These are phyloP conservation scores for Solanum aculeatissimum DNA, from an alignment of 305 asterid species.

Conservation along the genomic window DNA sequence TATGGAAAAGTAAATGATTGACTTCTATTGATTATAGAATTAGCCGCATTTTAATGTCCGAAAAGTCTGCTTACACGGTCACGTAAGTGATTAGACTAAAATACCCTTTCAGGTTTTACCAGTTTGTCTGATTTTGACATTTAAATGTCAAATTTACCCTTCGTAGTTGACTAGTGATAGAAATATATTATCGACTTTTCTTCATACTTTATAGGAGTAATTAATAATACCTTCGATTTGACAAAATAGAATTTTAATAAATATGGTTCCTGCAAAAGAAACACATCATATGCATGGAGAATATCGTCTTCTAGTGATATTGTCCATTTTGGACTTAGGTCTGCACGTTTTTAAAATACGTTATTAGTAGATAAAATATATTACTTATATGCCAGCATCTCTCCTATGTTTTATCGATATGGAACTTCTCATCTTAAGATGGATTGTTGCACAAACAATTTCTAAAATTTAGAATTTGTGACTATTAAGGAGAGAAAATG, in stretches of 20 bases:
- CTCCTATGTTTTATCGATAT: no score
- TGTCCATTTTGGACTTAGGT: no score
- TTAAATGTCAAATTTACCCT: background rate
- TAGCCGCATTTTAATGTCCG: background rate
- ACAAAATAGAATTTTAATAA: background rate
- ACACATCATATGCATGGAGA: background rate
- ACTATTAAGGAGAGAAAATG: background rate
- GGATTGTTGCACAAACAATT: no score
- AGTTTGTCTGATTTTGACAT: background rate
- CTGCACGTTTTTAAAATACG: no score
- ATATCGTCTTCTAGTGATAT: no score
- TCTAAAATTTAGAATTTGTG: background rate
- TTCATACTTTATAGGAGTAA: background rate
- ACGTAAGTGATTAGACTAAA: background rate
- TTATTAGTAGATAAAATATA: no score
- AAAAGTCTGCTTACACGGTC: slow-evolving; percentile 1
- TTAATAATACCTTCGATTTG: background rate
- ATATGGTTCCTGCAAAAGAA: background rate
- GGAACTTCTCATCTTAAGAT: no score
- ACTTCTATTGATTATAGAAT: background rate
- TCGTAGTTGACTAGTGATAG: background rate
- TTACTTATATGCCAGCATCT: no score
- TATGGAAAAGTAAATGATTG: background rate
- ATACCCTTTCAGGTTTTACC: background rate
- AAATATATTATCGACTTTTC: background rate